Percentiles rank a stretch among this genome's conserved stretches.
Conservation (phyloP, 202 grass and related monocot species). For the Eragrostis tef region DNA sequence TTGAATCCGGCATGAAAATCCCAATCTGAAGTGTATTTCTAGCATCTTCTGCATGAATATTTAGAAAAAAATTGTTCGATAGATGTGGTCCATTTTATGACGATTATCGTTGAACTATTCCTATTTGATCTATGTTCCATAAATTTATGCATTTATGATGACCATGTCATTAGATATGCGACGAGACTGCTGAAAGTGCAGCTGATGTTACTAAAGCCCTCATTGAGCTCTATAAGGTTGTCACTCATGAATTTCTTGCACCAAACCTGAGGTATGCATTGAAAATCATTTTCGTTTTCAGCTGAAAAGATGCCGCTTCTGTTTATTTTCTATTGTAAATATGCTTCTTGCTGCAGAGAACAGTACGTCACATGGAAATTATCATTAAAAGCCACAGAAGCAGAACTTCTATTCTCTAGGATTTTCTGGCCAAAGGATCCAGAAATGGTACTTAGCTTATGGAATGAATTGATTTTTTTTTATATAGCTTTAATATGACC, state of each 20-base stretch:
- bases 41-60: conserved; percentile 23
- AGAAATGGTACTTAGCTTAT: conserved; percentile 66
- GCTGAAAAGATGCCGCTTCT: conserved; percentile 26
- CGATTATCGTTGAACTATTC: conserved; percentile 25
- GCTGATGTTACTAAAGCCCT: conserved; percentile 82
- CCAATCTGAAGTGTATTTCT: background rate
- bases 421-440: conserved; percentile 83
- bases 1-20: background rate
- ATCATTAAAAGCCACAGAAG: conserved; percentile 71
- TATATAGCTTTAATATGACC: conserved; percentile 19
- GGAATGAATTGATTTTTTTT: conserved; percentile 22
- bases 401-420: conserved; percentile 73
- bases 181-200: conserved; percentile 70
- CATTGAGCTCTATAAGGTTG: conserved; percentile 76
- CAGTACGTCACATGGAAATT: conserved; percentile 86
- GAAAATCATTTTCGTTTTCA: conserved; percentile 7
- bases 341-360: conserved; percentile 65
- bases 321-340: conserved; percentile 39
- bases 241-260: conserved; percentile 84
- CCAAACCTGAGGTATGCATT: conserved; percentile 63
- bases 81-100: background rate
- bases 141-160: conserved; percentile 38
- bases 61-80: background rate
- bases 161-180: conserved; percentile 61
- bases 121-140: conserved; percentile 29